Evolutionary conservation across 75 land plant species (phyloP).

Genomic region (Selaginella moellendorffii): DNA sequence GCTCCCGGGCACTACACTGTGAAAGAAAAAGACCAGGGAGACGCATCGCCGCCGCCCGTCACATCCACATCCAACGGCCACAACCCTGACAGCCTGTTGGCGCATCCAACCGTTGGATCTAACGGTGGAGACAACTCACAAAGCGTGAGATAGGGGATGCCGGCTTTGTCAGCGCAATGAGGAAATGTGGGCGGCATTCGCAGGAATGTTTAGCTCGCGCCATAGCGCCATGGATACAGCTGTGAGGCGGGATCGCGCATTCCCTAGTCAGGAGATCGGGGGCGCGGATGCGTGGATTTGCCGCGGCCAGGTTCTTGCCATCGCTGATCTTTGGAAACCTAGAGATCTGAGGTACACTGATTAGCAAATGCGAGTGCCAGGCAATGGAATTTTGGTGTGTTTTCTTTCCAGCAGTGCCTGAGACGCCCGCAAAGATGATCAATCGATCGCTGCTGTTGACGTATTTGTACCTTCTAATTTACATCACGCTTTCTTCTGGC

Average conservation of each 20-base stretch:
- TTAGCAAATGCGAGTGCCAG: too few relatives aligned
- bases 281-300: too few relatives aligned
- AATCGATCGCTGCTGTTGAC: constrained; percentile 40
- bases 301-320: too few relatives aligned
- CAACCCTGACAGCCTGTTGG: background rate
- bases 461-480: constrained; percentile 62
- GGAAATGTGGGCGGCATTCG: background rate
- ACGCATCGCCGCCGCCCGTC: too few relatives aligned
- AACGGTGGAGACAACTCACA: background rate
- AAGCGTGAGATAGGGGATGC: background rate
- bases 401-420: background rate
- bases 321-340: too few relatives aligned
- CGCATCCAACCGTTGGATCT: background rate
- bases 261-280: too few relatives aligned
- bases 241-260: too few relatives aligned
- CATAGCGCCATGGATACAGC: too few relatives aligned
- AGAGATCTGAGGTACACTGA: too few relatives aligned
- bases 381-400: background rate
- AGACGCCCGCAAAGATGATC: background rate
- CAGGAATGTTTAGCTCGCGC: too few relatives aligned
- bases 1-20: too few relatives aligned
- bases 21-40: too few relatives aligned
- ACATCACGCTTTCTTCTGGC: constrained; percentile 81
- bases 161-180: background rate
- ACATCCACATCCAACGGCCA: background rate